Evolutionary conservation across 1,284 basidiomycete genomes (phyloP), one percentile per base, ranked within the genome.

Genomic region (Ustilago nuda): DNA sequence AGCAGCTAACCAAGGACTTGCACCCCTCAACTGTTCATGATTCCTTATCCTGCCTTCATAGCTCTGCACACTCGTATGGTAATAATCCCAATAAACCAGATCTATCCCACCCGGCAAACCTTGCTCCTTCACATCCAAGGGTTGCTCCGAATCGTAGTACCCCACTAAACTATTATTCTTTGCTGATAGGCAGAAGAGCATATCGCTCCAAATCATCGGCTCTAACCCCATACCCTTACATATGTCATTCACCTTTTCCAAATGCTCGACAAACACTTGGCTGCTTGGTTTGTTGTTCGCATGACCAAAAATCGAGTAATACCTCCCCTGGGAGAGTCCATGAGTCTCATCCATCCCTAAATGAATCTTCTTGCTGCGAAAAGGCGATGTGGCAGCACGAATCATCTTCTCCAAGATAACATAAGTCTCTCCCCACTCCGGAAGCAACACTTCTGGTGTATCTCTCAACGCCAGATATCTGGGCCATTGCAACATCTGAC

Each of bases 401-500:
- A 80, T 78, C 78, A 80, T 78, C 63, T 85, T 86, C 41, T 83
- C 81, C 58, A 87, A 80, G 68, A 87, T 83, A 0, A 55, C 56
- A 56, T 86, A 86, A 2, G 83, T 86, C 61, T 86, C 85, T 8
- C 61, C 71, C 39, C 69, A 76, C 50, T 85, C 85, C 4, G 85
- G 80, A 11, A 87, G 71, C 36, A 87, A 65, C 5, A 87, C 86
- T 27, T 87, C 86, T 1, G 85, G 78, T 0, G 86, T 87, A 63
- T 87, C 86, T 11, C 85, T 66, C 46, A 87, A 59, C 11, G 72
- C 75, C 2, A 84, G 74, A 62, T 82, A 87, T 17, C 81, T 73
- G 0, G 86, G 86, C 86, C 86, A 87, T 56, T 87, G 86, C 2
- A 87, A 79, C 79, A 87, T 86, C 73, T 87, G 86, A 0, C 86